Conservation (phyloP, 2,329 filamentous ascomycete genomes). For the Talaromyces piceae region DNA sequence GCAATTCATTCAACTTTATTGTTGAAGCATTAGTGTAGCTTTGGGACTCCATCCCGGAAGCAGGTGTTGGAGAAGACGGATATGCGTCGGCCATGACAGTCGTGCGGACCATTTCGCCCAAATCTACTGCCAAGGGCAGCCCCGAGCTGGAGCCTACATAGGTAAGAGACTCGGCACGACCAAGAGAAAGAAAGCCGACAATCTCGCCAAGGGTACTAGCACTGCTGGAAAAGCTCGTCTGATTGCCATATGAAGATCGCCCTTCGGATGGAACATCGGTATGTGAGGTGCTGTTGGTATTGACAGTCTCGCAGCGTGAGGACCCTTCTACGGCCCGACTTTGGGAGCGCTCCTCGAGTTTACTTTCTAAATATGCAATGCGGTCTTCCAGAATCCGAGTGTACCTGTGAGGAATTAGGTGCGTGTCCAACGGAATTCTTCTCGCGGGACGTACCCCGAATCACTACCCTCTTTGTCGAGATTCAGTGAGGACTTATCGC, state of each 20-base stretch:
- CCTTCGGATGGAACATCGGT: conserved; percentile 20
- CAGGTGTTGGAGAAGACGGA: conserved; percentile 16
- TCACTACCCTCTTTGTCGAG: conserved; percentile 27
- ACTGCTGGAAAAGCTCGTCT: conserved; percentile 17
- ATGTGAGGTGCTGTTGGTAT: conserved; percentile 13
- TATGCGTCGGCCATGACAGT: conserved; percentile 49
- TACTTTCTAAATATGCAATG: conserved; percentile 34
- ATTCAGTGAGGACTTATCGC: conserved; percentile 37
- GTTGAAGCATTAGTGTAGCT: background rate
- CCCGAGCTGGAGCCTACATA: conserved; percentile 47
- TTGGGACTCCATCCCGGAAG: background rate
- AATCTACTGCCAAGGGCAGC: conserved; percentile 42
- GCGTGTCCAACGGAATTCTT: background rate
- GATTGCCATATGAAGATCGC: conserved; percentile 15
- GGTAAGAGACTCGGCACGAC: conserved; percentile 39
- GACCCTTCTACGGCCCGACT: conserved; percentile 10
- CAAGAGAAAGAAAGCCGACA: conserved; percentile 44
- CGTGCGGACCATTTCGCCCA: conserved; percentile 48
- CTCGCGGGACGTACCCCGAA: conserved; percentile 23
- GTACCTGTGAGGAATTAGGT: conserved; percentile 25
- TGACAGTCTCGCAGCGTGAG: conserved; percentile 9
- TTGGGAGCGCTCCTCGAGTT: conserved; percentile 15
- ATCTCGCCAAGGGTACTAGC: conserved; percentile 38
- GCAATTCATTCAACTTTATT: conserved; percentile 32
- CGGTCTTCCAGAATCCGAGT: conserved; percentile 37